Conservation (phyloP, 1,139 yeast genomes). For the Yamadazyma sp. region DNA sequence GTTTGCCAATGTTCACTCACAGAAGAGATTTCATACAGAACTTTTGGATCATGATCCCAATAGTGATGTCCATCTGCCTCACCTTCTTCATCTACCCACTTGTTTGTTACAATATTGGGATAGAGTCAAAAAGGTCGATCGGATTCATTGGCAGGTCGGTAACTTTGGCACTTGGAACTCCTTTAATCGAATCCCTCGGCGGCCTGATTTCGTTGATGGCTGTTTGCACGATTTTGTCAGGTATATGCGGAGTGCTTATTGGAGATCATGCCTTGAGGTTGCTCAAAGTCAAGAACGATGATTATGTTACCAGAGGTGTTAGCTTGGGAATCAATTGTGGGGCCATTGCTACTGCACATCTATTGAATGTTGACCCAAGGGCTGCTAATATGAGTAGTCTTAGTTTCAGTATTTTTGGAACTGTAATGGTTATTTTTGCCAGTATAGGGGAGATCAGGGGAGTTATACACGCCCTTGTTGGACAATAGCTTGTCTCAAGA, state of each 20-base stretch:
- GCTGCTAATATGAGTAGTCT: slow-evolving; percentile 79
- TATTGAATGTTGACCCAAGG: slow-evolving; percentile 67
- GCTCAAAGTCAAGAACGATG: slow-evolving; percentile 57
- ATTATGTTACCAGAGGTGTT: slow-evolving; percentile 74
- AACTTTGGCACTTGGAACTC: slow-evolving; percentile 80
- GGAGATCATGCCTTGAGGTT: slow-evolving; percentile 53
- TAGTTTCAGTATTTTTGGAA: slow-evolving; percentile 71
- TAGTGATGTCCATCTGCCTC: slow-evolving; percentile 53
- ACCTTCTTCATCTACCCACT: slow-evolving; percentile 72
- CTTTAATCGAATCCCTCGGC: slow-evolving; percentile 60
- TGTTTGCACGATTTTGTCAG: slow-evolving; percentile 75
- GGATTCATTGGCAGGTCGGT: slow-evolving; percentile 82
- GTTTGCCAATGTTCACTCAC: slow-evolving; percentile 78
- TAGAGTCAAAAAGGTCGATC: slow-evolving; percentile 57
- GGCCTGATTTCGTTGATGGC: slow-evolving; percentile 78
- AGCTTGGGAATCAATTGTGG: slow-evolving; percentile 78
- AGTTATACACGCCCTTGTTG: slow-evolving; percentile 29
- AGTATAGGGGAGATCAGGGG: slow-evolving; percentile 47
- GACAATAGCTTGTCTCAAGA: slow-evolving; percentile 14
- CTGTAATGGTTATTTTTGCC: slow-evolving; percentile 68
- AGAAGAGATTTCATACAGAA: slow-evolving; percentile 62
- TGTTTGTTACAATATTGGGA: slow-evolving; percentile 63
- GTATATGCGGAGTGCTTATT: slow-evolving; percentile 70
- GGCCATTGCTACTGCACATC: slow-evolving; percentile 79
- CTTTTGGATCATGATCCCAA: slow-evolving; percentile 60